Conservation (phyloP, 768 basidiomycete genomes). For the Boletales sp. region DNA sequence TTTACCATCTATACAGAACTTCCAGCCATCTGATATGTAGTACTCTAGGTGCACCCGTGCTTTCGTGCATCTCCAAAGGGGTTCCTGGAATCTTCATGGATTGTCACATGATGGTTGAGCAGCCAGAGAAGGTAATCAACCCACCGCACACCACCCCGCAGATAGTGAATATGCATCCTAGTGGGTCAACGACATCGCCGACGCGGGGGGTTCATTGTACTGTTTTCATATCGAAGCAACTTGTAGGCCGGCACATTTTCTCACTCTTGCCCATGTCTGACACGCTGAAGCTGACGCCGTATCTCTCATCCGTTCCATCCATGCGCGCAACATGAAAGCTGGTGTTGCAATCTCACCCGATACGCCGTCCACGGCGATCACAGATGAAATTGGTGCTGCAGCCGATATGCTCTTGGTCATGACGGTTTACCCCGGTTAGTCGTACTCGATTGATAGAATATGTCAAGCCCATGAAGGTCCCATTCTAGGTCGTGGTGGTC, state of each 20-base stretch:
- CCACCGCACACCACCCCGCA: background rate
- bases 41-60: constrained; percentile 74
- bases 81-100: constrained; percentile 99
- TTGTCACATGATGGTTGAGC: constrained; percentile 99
- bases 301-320: constrained; percentile 77
- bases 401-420: constrained; percentile 97
- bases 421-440: constrained; percentile 89
- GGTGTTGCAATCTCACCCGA: constrained; percentile 97
- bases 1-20: constrained; percentile 6
- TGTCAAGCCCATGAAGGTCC: background rate
- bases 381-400: constrained; percentile 74
- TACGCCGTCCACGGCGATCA: constrained; percentile 85
- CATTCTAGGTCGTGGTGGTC: constrained; percentile 78
- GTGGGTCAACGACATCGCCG: constrained; percentile 97
- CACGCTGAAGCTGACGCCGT: constrained; percentile 57
- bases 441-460: background rate
- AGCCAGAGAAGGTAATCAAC: constrained; percentile 75
- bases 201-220: constrained; percentile 92
- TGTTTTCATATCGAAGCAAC: constrained; percentile 97
- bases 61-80: constrained; percentile 78
- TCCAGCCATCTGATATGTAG: constrained; percentile 9
- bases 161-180: constrained; percentile 28
- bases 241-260: constrained; percentile 42
- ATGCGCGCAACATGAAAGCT: constrained; percentile 82
- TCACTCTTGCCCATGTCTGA: constrained; percentile 15